Percentiles rank a stretch among this genome's conserved stretches.
Evolutionary conservation across 192 early-diverging fungal genomes (phyloP).

Genomic region (Obelidium mucronatum): DNA sequence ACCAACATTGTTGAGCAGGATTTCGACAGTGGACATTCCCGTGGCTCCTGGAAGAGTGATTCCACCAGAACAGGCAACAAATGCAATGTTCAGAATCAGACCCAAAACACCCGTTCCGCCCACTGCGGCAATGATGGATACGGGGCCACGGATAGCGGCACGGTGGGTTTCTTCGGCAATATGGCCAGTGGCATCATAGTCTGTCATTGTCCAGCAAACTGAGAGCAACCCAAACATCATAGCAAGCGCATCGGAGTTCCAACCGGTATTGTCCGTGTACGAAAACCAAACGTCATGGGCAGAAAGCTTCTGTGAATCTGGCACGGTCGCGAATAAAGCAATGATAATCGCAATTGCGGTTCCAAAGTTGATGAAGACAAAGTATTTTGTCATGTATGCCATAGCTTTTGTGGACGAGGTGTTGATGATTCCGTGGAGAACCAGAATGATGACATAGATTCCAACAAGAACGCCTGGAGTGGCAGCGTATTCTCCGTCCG

Average conservation of each 20-base stretch:
- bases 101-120: slow-evolving; percentile 37
- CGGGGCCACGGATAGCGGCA: slow-evolving; percentile 42
- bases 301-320: slow-evolving; percentile 24
- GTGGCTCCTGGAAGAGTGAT: slow-evolving; percentile 22
- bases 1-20: slow-evolving; percentile 43
- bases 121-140: slow-evolving; percentile 43
- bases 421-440: slow-evolving; percentile 33
- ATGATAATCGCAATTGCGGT: slow-evolving; percentile 49
- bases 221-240: slow-evolving; percentile 33
- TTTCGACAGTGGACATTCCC: slow-evolving; percentile 43
- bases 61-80: slow-evolving; percentile 38
- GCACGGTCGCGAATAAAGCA: slow-evolving; percentile 44
- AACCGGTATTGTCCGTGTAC: slow-evolving; percentile 30
- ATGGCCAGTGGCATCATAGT: slow-evolving; percentile 52
- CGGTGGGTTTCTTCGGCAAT: slow-evolving; percentile 51
- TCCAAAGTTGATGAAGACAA: slow-evolving; percentile 30
- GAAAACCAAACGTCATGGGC: slow-evolving; percentile 12
- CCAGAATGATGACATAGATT: slow-evolving; percentile 13
- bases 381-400: slow-evolving; percentile 17
- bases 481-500: slow-evolving; percentile 10
- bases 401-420: slow-evolving; percentile 2
- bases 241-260: not conserved
- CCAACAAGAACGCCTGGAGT: slow-evolving; percentile 18
- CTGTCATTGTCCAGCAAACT: slow-evolving; percentile 45
- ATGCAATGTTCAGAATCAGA: slow-evolving; percentile 48